A percentile compares a stretch with the other conserved stretches of the same genome.
phyloP scores from a whole-genome alignment of 305 asterid genomes.

The Solanum hybrid region DNA sequence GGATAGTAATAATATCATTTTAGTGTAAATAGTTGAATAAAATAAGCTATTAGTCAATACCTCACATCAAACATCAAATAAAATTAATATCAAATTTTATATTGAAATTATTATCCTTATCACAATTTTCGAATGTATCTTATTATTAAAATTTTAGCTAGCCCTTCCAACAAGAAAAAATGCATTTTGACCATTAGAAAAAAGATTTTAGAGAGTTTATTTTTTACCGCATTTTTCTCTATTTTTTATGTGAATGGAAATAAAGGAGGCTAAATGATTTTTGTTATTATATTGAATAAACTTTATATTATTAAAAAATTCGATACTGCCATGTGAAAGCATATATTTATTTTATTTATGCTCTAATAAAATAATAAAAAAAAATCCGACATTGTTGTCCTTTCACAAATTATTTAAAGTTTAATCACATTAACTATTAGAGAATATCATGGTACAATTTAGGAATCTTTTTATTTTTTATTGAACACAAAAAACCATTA shows the following conservation, averaged over 20 bases:
- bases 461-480: not conserved
- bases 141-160: not conserved
- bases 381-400: not conserved
- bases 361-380: not conserved
- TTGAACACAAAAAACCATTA: not conserved
- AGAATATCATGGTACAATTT: not conserved
- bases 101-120: no score
- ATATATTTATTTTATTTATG: not conserved
- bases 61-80: accelerated
- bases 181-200: not conserved
- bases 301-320: not conserved
- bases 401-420: not conserved
- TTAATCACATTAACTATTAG: not conserved
- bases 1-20: no score
- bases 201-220: no score
- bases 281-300: not conserved
- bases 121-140: not conserved
- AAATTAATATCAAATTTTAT: no score
- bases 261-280: not conserved
- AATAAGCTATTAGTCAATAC: no score
- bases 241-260: not conserved
- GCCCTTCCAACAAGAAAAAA: not conserved
- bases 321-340: not conserved
- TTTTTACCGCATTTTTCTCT: no score
- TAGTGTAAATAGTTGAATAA: no score